Base-by-base conservation (phyloP, 257 asterid species). In the Nicotiana otophora region DNA sequence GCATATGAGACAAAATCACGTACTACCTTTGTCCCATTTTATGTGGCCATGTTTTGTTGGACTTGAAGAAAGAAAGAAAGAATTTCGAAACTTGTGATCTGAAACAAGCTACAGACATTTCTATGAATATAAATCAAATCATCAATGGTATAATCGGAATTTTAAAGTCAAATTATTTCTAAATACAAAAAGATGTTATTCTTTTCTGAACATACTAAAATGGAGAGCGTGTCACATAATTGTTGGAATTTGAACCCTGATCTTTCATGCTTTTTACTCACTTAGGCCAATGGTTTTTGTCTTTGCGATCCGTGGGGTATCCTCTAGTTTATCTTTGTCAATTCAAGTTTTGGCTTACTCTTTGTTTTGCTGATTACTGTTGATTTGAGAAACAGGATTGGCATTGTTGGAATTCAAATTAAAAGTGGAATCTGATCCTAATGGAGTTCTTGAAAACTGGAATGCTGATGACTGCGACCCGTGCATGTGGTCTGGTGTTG, bases 401-500 rank as follows among this genome's bases (percentile, higher is more conserved):
- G 89, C 92, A 14, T 86, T 96, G 89, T 84, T 94, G 85, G 87
- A 81, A 76, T 92, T 96, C 83, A 92, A 91, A 48, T 87, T 84
- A 36, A 89, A 81, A 85, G 91, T 96, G 78, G 86, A 85, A 23
- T 86, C 83, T 66, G 98, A 96, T 82, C 97, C 98, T 5, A 87
- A 82, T 80, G 90, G 92, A 28, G 91, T 87, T 84, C 87, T 96
- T 83, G 87, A 86, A 28, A 86, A 91, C 84, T 96, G 99, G 99
- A 88, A 90, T 80, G 82, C 91, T 20, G 70, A 84, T 82, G 95
- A 93, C 55, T 82, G 83, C 80, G 89, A 90, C 81, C 98, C 98
- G 0, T 96, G 99, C 86, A 78, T 77, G 87, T 96, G 99, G 99
- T 85, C 86, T 2, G 99, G 98, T 54, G 84, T 96, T 53, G 88